Percentiles rank a stretch among this genome's conserved stretches.
phyloP scores from a whole-genome alignment of 768 basidiomycete species.

The Trametes meyenii region DNA sequence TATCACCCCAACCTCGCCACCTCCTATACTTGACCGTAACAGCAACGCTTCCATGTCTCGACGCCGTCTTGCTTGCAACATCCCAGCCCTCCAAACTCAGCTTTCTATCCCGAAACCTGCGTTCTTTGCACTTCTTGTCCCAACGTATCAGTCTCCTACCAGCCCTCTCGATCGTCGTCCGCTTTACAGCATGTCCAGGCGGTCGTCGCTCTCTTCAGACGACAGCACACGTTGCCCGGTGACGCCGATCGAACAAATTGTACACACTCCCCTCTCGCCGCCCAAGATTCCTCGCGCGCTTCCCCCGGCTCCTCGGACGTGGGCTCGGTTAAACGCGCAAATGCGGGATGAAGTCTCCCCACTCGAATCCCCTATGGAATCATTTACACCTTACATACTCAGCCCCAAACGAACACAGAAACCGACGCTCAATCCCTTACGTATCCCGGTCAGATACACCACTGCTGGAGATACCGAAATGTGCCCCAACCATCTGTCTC shows the following conservation, averaged over 20 bases:
- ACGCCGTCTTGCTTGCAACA: constrained; percentile 17
- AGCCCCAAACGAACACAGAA: background rate
- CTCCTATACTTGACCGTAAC: background rate
- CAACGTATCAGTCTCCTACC: background rate
- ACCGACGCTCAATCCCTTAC: constrained; percentile 8
- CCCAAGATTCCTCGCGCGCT: constrained; percentile 17
- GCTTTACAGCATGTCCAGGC: background rate
- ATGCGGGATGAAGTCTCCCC: constrained; percentile 10
- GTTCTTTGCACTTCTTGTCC: background rate
- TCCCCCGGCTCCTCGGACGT: constrained; percentile 13
- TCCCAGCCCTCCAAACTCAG: constrained; percentile 14
- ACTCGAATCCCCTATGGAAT: background rate
- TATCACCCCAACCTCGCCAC: constrained; percentile 8
- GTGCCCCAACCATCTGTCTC: background rate
- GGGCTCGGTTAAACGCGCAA: constrained; percentile 15
- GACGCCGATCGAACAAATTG: constrained; percentile 19
- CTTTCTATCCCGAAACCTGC: constrained; percentile 7
- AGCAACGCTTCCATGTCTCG: constrained; percentile 15
- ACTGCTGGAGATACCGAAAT: background rate
- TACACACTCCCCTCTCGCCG: constrained; percentile 16
- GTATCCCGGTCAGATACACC: constrained; percentile 7
- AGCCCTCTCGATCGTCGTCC: background rate
- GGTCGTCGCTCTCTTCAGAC: constrained; percentile 5
- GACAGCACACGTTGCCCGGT: constrained; percentile 5
- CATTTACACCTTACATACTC: constrained; percentile 12